Percentiles rank a stretch among this genome's conserved stretches.
Conservation (phyloP, 352 stramenopile genomes). For the Peronosclerospora sorghi region DNA sequence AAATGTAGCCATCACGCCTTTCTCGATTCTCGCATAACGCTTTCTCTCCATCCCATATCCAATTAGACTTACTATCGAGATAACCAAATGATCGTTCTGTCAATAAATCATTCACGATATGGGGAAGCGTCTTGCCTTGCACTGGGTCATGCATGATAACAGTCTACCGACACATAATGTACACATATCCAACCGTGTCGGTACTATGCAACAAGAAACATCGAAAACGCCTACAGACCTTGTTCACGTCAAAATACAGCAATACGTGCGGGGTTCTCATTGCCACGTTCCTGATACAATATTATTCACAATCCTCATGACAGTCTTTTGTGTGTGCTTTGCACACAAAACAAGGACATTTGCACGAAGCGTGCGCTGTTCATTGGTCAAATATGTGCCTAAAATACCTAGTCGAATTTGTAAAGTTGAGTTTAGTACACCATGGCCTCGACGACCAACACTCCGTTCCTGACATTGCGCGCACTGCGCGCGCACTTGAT, state of each 20-base stretch:
- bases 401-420: too few species aligned
- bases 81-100: conserved; percentile 39
- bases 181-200: background rate
- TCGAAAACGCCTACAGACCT: conserved; percentile 21
- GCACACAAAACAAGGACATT: too few species aligned
- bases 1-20: conserved; percentile 14
- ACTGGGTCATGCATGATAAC: conserved; percentile 77
- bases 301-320: too few species aligned
- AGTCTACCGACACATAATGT: conserved; percentile 26
- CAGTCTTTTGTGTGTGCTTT: too few species aligned
- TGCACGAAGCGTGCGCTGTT: too few species aligned
- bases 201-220: background rate
- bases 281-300: background rate
- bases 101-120: conserved; percentile 72
- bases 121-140: conserved; percentile 57
- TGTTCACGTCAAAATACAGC: conserved; percentile 79
- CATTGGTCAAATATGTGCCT: too few species aligned
- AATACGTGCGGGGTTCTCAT: conserved; percentile 29
- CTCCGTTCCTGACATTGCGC: conserved; percentile 29
- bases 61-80: conserved; percentile 22
- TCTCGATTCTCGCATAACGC: conserved; percentile 7
- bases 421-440: background rate
- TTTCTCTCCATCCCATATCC: conserved; percentile 35
- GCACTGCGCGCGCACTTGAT: conserved; percentile 64
- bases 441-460: conserved; percentile 3